These are phyloP conservation scores for Colletotrichum tofieldiae DNA, from an alignment of 2,329 filamentous ascomycete species.

Conservation along the genomic window DNA sequence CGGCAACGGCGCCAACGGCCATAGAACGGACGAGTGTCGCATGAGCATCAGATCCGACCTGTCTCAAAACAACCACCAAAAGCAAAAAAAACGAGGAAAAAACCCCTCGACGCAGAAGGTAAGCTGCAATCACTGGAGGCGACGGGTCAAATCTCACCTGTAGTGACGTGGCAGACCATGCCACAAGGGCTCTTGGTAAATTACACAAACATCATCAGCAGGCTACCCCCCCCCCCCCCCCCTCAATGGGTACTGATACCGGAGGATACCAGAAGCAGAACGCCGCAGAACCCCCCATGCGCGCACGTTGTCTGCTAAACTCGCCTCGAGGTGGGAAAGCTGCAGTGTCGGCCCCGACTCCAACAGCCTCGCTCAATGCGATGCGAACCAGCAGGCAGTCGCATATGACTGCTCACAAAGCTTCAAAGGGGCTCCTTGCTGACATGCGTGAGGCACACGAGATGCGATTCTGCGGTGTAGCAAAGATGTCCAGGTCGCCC, in stretches of 20 bases:
- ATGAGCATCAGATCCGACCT: constrained; percentile 32
- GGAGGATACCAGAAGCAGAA: constrained; percentile 24
- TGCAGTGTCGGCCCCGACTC: constrained; percentile 25
- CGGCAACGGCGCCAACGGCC: constrained; percentile 14
- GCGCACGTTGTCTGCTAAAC: constrained; percentile 13
- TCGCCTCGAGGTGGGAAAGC: constrained; percentile 6
- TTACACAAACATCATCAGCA: constrained; percentile 21
- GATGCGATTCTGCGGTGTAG: constrained; percentile 3
- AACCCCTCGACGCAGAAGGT: background rate
- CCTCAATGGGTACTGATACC: constrained; percentile 30
- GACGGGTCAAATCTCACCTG: constrained; percentile 41
- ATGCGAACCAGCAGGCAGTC: constrained; percentile 14
- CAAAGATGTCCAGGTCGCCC: background rate
- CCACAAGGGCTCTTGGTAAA: constrained; percentile 25
- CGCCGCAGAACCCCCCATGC: constrained; percentile 8
- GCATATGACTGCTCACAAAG: constrained; percentile 40
- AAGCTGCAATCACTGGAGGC: constrained; percentile 9
- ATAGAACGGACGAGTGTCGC: constrained; percentile 15
- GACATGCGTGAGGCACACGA: constrained; percentile 27
- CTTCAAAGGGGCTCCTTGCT: constrained; percentile 23
- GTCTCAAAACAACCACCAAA: constrained; percentile 24
- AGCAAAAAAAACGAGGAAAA: background rate
- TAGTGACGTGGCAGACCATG: constrained; percentile 38
- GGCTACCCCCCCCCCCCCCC: constrained; percentile 7
- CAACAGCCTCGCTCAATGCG: constrained; percentile 14